A percentile compares a stretch with the other conserved stretches of the same genome.
Evolutionary conservation across 768 basidiomycete genomes (phyloP).

Genomic region (Tulasnella sp.): DNA sequence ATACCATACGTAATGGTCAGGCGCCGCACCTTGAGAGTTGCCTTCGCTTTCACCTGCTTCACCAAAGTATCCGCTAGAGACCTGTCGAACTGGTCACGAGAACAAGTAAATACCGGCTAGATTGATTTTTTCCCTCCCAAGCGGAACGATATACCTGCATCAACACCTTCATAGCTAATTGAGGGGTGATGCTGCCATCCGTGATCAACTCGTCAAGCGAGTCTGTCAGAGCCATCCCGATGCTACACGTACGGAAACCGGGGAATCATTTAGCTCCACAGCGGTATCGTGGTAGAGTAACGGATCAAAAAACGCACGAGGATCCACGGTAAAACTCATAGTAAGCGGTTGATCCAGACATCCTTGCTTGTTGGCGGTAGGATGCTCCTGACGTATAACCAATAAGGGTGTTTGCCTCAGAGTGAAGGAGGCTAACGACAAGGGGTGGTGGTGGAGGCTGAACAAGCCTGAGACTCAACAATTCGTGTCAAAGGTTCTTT

Average conservation of each 20-base stretch:
- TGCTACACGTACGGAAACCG: constrained; percentile 38
- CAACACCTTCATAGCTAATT: constrained; percentile 97
- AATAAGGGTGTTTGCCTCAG: too few species aligned
- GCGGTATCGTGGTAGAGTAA: too few species aligned
- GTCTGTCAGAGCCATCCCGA: constrained; percentile 95
- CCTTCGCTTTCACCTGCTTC: constrained; percentile 91
- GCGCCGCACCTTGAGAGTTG: constrained; percentile 67
- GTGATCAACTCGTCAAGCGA: constrained; percentile 98
- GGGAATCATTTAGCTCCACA: too few species aligned
- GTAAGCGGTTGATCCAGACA: constrained; percentile 5
- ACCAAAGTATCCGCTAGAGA: constrained; percentile 86
- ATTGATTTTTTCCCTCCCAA: neutral
- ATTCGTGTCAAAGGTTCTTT: too few species aligned
- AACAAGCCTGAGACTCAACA: too few species aligned
- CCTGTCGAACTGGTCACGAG: constrained; percentile 72
- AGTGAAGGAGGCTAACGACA: too few species aligned
- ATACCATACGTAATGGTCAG: neutral
- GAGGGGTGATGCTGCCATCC: constrained; percentile 90
- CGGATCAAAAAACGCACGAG: constrained; percentile 21
- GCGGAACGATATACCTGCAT: constrained; percentile 57
- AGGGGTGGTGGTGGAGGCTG: too few species aligned
- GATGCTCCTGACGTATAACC: too few species aligned
- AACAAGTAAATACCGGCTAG: neutral
- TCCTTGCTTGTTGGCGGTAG: too few species aligned
- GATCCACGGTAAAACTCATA: constrained; percentile 28